Percentiles rank a stretch among this genome's conserved stretches.
Conservation (phyloP, 2,329 filamentous ascomycete species). For the Chrysosporium queenslandicum region DNA sequence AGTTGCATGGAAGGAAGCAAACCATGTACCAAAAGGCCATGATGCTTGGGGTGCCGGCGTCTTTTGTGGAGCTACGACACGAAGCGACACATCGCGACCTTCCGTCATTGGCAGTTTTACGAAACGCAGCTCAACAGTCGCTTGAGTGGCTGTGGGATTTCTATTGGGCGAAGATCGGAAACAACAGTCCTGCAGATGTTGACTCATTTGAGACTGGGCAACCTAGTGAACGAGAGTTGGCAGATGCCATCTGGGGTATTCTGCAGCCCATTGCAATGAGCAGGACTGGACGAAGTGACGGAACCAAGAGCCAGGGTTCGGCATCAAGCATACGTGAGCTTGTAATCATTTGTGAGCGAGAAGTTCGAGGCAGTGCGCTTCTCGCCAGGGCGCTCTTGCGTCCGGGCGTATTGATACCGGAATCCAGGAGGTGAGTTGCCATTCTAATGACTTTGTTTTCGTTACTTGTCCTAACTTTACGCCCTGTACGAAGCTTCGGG, state of each 20-base stretch:
- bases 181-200: neutral
- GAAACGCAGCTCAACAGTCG: slow-evolving; percentile 58
- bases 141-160: slow-evolving; percentile 80
- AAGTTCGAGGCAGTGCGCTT: neutral
- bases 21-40: slow-evolving; percentile 39
- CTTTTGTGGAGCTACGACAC: slow-evolving; percentile 81
- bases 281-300: neutral
- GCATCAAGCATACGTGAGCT: slow-evolving; percentile 7
- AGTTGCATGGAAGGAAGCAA: slow-evolving; percentile 32
- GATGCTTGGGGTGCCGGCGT: slow-evolving; percentile 42
- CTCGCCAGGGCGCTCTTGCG: slow-evolving; percentile 11
- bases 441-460: slow-evolving; percentile 9
- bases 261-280: slow-evolving; percentile 1
- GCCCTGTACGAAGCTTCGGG: slow-evolving; percentile 20
- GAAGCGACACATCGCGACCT: slow-evolving; percentile 84
- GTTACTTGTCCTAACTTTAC: neutral
- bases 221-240: neutral
- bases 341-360: slow-evolving; percentile 6
- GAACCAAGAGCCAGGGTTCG: neutral
- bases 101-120: slow-evolving; percentile 62
- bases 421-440: slow-evolving; percentile 9
- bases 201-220: neutral
- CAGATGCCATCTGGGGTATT: slow-evolving; percentile 1
- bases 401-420: slow-evolving; percentile 9
- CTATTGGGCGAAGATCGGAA: slow-evolving; percentile 59